phyloP scores from a whole-genome alignment of 139 green algal species.

The Chlorella ohadii region DNA sequence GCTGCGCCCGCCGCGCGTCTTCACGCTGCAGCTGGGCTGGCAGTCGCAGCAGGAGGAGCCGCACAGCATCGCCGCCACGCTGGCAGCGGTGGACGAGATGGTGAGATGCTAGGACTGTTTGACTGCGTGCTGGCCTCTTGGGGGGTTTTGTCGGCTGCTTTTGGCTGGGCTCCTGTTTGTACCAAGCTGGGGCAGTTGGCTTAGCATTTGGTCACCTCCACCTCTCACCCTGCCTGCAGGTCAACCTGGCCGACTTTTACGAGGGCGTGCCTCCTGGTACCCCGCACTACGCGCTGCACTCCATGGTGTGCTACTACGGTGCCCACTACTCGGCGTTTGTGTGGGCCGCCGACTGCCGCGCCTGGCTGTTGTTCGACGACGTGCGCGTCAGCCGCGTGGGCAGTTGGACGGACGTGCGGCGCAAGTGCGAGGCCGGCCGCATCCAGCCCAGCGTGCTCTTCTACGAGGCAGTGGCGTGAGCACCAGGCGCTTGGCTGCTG shows the following conservation, averaged over 20 bases:
- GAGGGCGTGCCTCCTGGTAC: neutral
- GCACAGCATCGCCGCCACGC: constrained; percentile 51
- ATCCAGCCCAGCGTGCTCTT: constrained; percentile 63
- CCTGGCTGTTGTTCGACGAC: constrained; percentile 75
- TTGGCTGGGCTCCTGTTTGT: too few species aligned
- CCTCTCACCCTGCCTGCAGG: too few species aligned
- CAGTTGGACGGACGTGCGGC: constrained; percentile 64
- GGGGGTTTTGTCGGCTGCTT: too few species aligned
- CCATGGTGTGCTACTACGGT: constrained; percentile 89
- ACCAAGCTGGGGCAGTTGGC: too few species aligned
- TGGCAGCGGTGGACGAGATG: constrained; percentile 35
- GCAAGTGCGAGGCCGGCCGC: constrained; percentile 65
- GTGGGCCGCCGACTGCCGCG: constrained; percentile 29
- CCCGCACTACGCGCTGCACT: constrained; percentile 62
- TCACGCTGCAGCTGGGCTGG: constrained; percentile 78
- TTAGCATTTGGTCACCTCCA: too few species aligned
- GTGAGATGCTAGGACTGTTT: neutral
- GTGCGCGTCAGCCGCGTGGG: constrained; percentile 42
- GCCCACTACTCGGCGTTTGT: constrained; percentile 90
- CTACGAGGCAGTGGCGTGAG: neutral
- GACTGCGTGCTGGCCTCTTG: too few species aligned
- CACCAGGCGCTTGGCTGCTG: neutral
- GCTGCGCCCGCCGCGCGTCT: constrained; percentile 46
- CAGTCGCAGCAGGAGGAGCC: constrained; percentile 47
- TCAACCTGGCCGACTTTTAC: neutral